phyloP scores from a whole-genome alignment of 768 basidiomycete genomes.

The Boletus subcaerulescens region DNA sequence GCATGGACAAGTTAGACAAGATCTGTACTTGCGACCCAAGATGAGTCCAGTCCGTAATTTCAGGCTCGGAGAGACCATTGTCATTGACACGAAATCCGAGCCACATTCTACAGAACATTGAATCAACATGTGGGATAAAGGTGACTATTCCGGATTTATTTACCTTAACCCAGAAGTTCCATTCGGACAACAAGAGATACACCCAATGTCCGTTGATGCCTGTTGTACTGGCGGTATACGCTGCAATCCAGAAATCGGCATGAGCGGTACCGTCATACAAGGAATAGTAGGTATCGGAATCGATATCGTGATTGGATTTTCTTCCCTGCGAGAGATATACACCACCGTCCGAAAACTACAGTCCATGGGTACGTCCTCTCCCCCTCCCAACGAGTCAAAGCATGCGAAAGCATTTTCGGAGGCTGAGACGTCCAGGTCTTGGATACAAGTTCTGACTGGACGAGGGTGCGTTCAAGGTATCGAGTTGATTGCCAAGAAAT shows the following conservation, averaged over 20 bases:
- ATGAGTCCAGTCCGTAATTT: background rate
- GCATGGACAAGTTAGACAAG: too few relatives aligned
- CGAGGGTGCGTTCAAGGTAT: background rate
- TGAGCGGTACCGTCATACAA: background rate
- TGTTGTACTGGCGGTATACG: background rate
- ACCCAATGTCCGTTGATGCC: too few relatives aligned
- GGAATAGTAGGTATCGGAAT: background rate
- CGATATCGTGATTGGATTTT: background rate
- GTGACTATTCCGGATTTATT: too few relatives aligned
- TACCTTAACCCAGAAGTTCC: too few relatives aligned
- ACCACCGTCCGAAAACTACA: background rate
- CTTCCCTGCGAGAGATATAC: background rate
- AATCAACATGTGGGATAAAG: background rate
- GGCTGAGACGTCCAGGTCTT: background rate
- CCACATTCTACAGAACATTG: background rate
- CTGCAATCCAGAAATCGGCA: background rate
- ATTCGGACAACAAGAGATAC: background rate
- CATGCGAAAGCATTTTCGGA: too few relatives aligned
- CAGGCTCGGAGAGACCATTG: background rate
- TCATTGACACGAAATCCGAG: background rate
- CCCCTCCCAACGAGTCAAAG: too few relatives aligned
- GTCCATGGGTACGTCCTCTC: too few relatives aligned
- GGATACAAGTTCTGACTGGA: background rate
- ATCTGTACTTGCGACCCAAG: background rate
- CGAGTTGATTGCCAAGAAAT: background rate